Evolutionary conservation across 257 asterid genomes (phyloP), one percentile per base, ranked within the genome.

Genomic region (Solanum sitiens): DNA sequence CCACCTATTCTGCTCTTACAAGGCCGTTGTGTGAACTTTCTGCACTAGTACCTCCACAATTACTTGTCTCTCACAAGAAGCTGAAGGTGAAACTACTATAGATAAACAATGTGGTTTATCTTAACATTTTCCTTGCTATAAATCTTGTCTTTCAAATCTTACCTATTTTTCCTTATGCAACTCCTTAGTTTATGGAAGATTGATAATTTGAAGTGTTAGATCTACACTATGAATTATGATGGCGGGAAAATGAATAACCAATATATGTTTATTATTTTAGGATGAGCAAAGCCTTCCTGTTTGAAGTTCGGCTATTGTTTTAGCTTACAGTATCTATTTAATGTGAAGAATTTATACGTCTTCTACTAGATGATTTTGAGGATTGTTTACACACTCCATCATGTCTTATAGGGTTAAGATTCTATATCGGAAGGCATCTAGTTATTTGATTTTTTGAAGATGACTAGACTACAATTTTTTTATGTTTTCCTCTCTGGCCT

Each of bases 11-110:
- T 45, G 98, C 99, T 91, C 94, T 97, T 80, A 94, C 99, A 50
- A 95, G 99, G 95, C 99, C 99, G 68, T 92, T 97, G 65, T 97
- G 99, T 91, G 99, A 97, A 88, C 95, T 97, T 61, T 96, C 99
- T 59, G 94, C 99, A 6, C 92, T 97, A 84, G 98, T 96, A 86
- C 98, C 99, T 85, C 99, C 99, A 65, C 98, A 94, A 93, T 65
- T 95, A 88, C 98, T 97, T 87, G 98, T 94, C 56, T 94, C 99
- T 88, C 99, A 96, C 92, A 97, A 97, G 94, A 97, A 97, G 94
- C 94, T 97, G 63, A 95, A 96, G 93, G 99, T 97, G 85, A 82
- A 82, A 20, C 85, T 82, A 80, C 30, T 30, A 27, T 10, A 30
- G 40, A 80, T 80, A 80, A 80, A 80, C 16, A 50, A 27, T 23